These are phyloP conservation scores for Pichia thaimueangensis DNA, from an alignment of 805 yeast species.

Conservation along the genomic window DNA sequence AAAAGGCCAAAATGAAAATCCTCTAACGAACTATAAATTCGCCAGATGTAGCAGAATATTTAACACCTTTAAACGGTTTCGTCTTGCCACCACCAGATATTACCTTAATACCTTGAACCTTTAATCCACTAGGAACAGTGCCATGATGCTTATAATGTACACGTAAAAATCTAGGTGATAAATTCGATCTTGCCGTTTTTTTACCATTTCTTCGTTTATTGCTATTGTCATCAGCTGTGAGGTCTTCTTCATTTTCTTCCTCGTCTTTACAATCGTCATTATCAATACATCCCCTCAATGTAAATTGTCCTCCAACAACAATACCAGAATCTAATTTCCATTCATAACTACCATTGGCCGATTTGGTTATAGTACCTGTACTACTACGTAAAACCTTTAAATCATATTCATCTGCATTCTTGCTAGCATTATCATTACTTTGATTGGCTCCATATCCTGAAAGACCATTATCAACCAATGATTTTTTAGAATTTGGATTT, in stretches of 20 bases:
- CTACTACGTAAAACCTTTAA: slow-evolving; percentile 11
- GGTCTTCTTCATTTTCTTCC: not conserved
- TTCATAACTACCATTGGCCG: slow-evolving; percentile 6
- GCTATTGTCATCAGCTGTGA: not conserved
- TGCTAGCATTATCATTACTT: slow-evolving; percentile 34
- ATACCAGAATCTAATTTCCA: slow-evolving; percentile 18
- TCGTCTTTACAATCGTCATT: slow-evolving; percentile 11
- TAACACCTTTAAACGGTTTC: slow-evolving; percentile 87
- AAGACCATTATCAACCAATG: not conserved
- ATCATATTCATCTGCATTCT: not conserved
- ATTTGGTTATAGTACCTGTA: slow-evolving; percentile 10
- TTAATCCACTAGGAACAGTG: slow-evolving; percentile 66
- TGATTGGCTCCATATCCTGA: not conserved
- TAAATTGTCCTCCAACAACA: slow-evolving; percentile 11
- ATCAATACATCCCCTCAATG: slow-evolving; percentile 12
- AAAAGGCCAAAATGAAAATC: too few relatives aligned
- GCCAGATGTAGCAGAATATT: slow-evolving; percentile 63
- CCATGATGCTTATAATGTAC: slow-evolving; percentile 59
- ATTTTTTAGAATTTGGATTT: not conserved
- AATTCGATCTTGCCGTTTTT: not conserved
- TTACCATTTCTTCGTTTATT: not conserved
- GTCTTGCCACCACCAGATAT: slow-evolving; percentile 49
- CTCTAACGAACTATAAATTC: slow-evolving; percentile 42
- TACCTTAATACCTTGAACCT: slow-evolving; percentile 59
- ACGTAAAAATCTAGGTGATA: slow-evolving; percentile 39